Evolutionary conservation across 371 early-diverging fungal species (phyloP).

Genomic region (Funneliformis caledonium): DNA sequence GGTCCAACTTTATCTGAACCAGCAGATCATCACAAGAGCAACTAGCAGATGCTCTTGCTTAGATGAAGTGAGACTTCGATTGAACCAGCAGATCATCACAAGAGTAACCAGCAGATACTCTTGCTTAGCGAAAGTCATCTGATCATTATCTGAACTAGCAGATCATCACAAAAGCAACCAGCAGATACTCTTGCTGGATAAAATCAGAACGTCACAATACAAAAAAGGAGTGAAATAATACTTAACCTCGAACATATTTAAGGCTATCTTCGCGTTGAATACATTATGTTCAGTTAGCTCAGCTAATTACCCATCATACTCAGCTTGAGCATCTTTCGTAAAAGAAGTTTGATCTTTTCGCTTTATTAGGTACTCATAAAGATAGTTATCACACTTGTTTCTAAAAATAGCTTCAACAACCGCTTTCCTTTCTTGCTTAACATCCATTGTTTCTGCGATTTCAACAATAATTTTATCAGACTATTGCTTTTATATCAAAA

Average conservation of each 20-base stretch:
- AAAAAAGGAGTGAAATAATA: conserved; percentile 29
- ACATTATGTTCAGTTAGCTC: too few species aligned
- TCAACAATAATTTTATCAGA: too few species aligned
- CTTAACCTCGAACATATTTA: conserved; percentile 37
- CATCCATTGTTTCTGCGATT: too few species aligned
- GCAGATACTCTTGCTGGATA: conserved; percentile 35
- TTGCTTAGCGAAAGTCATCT: conserved; percentile 30
- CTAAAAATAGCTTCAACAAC: too few species aligned
- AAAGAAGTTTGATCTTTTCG: too few species aligned
- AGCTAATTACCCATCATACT: too few species aligned
- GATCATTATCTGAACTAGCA: conserved; percentile 24
- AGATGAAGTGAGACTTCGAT: conserved; percentile 39
- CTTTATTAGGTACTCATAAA: too few species aligned
- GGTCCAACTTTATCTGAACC: conserved; percentile 34
- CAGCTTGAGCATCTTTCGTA: too few species aligned
- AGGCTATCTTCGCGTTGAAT: conserved; percentile 29
- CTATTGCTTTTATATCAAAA: too few species aligned
- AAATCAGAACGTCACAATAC: conserved; percentile 28
- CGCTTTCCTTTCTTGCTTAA: too few species aligned
- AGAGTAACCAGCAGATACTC: conserved; percentile 31
- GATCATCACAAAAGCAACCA: conserved; percentile 35
- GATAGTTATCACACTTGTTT: too few species aligned
- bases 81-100: conserved; percentile 34
- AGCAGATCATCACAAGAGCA: conserved; percentile 30
- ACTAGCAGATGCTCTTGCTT: conserved; percentile 41